A percentile compares a stretch with the other conserved stretches of the same genome.
Conservation (phyloP, 2,329 filamentous ascomycete species). For the Nemania serpens region DNA sequence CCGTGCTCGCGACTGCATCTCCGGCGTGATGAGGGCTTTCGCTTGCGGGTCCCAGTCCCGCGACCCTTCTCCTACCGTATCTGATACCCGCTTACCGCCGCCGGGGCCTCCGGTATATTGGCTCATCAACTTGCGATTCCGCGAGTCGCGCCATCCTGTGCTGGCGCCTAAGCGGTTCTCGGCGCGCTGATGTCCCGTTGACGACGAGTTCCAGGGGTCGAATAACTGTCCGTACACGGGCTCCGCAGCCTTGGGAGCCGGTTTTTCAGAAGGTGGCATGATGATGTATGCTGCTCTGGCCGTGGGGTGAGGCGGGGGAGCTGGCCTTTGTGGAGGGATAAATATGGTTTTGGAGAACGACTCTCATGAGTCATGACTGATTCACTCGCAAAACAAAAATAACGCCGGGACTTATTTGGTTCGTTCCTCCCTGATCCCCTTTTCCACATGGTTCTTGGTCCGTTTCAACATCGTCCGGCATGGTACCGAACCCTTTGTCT, state of each 20-base stretch:
- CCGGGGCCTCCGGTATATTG: constrained; percentile 67
- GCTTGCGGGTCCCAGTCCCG: constrained; percentile 55
- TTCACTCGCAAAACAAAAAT: background rate
- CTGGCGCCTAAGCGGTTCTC: constrained; percentile 65
- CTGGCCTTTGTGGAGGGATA: background rate
- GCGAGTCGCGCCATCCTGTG: constrained; percentile 72
- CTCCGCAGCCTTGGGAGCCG: constrained; percentile 44
- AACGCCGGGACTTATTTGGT: background rate
- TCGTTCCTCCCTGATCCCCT: background rate
- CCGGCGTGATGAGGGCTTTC: constrained; percentile 50
- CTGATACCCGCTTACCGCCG: constrained; percentile 64
- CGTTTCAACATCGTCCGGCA: constrained; percentile 6
- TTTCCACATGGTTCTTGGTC: constrained; percentile 4
- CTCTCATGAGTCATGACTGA: constrained; percentile 15
- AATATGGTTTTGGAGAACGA: background rate
- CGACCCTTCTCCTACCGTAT: constrained; percentile 69
- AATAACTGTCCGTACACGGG: constrained; percentile 54
- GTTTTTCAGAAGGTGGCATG: constrained; percentile 33
- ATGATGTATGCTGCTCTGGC: background rate
- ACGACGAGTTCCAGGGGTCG: constrained; percentile 74
- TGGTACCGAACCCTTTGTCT: background rate
- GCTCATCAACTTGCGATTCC: constrained; percentile 68
- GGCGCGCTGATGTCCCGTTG: constrained; percentile 78
- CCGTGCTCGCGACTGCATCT: constrained; percentile 45
- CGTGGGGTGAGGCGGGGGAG: constrained; percentile 3